phyloP scores from a whole-genome alignment of 352 stramenopile species.

The Blastocystis sp. region DNA sequence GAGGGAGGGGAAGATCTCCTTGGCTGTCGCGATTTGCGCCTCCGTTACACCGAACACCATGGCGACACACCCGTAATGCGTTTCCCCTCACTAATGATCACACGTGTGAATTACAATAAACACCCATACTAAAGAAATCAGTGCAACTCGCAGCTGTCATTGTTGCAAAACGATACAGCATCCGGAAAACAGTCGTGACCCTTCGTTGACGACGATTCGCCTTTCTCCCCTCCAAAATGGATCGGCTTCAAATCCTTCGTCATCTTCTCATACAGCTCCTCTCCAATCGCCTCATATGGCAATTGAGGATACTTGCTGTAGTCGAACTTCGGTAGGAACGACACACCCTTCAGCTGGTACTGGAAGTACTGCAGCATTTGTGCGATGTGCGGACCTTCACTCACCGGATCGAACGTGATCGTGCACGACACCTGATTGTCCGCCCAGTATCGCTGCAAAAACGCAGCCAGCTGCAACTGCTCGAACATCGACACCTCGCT shows the following conservation, averaged over 20 bases:
- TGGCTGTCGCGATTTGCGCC: background rate
- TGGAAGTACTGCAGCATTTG: slow-evolving; percentile 78
- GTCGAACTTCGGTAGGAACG: slow-evolving; percentile 71
- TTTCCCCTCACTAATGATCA: too few species aligned
- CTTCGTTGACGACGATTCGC: background rate
- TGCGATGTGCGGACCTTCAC: slow-evolving; percentile 69
- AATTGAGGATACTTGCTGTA: slow-evolving; percentile 75
- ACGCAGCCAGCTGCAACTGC: slow-evolving; percentile 77
- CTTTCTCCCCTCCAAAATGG: background rate
- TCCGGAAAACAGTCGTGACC: background rate
- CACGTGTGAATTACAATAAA: background rate
- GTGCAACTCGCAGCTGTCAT: slow-evolving; percentile 32
- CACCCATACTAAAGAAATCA: background rate
- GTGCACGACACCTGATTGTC: slow-evolving; percentile 84
- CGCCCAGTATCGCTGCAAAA: slow-evolving; percentile 81
- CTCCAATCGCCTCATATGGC: slow-evolving; percentile 76
- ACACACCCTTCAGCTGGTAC: slow-evolving; percentile 83
- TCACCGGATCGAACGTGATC: slow-evolving; percentile 74
- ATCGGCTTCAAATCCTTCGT: slow-evolving; percentile 44
- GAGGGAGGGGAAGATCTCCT: slow-evolving; percentile 38
- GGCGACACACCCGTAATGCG: too few species aligned
- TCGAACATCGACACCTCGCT: slow-evolving; percentile 77
- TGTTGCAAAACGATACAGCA: slow-evolving; percentile 43
- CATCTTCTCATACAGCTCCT: slow-evolving; percentile 64
- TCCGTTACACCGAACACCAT: background rate